Evolutionary conservation across 768 basidiomycete genomes (phyloP), one percentile per base, ranked within the genome.

Genomic region (Macrolepiota dolichaula): DNA sequence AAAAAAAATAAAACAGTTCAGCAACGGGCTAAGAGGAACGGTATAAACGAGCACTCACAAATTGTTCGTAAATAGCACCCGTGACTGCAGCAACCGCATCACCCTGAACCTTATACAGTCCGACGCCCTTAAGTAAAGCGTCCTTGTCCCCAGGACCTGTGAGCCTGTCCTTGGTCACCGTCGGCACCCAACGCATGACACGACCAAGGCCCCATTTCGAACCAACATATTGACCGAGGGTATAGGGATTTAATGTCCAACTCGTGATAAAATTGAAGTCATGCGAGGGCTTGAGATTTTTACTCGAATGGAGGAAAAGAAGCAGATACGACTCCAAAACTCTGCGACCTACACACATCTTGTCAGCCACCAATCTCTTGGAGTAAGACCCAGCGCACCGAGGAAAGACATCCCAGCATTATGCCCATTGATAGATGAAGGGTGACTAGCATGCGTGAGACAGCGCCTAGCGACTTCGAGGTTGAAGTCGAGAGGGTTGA

Each of bases 31-130:
- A 58, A 1, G 35, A 35, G 37, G 40, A 17, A 44, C 32, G 15
- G 25, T 35, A 51, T 9, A 38, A 42, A 52, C 40, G 46, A n/a
- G n/a, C 65, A 55, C 91, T 61, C 67, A 94, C 92, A 71, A 87
- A 91, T 76, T 94, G 90, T 67, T 88, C 85, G 67, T 85, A 91
- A 12, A 92, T 81, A 5, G 86, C 89, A 24, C 92, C 92, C 32
- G 92, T 72, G 15, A 92, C 77, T 2, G 89, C 92, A 65, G 88
- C 85, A 4, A 92, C 89, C 0, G 86, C 80, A 60, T 89, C 86
- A 1, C 92, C 92, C 67, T 87, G 83, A 19, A 92, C 85, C 66
- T 92, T 93, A 66, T 87, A 87, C 57, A 92, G 69, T 1, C 91
- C 92, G 1, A 88, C 82, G 42, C 81, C 78, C 63, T 73, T 74